A percentile compares a stretch with the other conserved stretches of the same genome.
phyloP scores from a whole-genome alignment of 352 stramenopile genomes.

The Phytophthora capsici region DNA sequence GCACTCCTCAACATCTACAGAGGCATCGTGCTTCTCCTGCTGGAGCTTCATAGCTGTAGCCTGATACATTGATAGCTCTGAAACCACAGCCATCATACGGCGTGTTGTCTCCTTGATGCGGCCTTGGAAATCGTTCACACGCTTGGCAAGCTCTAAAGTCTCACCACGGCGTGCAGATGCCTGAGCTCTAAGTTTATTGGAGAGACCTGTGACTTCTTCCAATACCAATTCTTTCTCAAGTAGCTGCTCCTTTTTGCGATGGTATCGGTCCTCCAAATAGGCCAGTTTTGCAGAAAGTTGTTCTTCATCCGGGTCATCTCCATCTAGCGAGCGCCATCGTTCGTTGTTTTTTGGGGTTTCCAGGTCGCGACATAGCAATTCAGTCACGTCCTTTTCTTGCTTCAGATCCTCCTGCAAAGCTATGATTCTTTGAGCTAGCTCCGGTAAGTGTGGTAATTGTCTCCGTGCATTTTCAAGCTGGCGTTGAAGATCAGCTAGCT shows the following conservation, averaged over 20 bases:
- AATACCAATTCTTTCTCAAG: slow-evolving; percentile 95
- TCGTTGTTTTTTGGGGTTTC: slow-evolving; percentile 91
- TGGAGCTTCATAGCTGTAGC: slow-evolving; percentile 94
- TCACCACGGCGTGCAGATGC: slow-evolving; percentile 77
- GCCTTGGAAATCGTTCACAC: slow-evolving; percentile 91
- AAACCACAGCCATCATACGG: slow-evolving; percentile 95
- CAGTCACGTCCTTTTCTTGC: slow-evolving; percentile 87
- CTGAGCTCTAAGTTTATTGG: slow-evolving; percentile 86
- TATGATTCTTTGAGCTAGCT: slow-evolving; percentile 84
- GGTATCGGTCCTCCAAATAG: slow-evolving; percentile 88
- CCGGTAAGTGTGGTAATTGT: slow-evolving; percentile 79
- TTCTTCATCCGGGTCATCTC: slow-evolving; percentile 91
- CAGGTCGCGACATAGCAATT: slow-evolving; percentile 90
- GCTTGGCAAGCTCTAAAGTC: slow-evolving; percentile 86
- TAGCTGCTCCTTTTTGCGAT: slow-evolving; percentile 92
- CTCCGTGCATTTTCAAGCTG: slow-evolving; percentile 78
- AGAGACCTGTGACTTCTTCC: slow-evolving; percentile 91
- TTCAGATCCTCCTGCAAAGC: slow-evolving; percentile 82
- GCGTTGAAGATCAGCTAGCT: slow-evolving; percentile 87
- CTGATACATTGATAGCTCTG: slow-evolving; percentile 96
- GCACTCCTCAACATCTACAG: slow-evolving; percentile 74
- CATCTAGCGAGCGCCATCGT: slow-evolving; percentile 88
- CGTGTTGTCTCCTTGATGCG: slow-evolving; percentile 92
- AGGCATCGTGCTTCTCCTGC: slow-evolving; percentile 88
- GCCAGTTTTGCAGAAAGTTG: slow-evolving; percentile 86